phyloP scores from a whole-genome alignment of 352 stramenopile genomes.

The Globisporangium canariense region DNA sequence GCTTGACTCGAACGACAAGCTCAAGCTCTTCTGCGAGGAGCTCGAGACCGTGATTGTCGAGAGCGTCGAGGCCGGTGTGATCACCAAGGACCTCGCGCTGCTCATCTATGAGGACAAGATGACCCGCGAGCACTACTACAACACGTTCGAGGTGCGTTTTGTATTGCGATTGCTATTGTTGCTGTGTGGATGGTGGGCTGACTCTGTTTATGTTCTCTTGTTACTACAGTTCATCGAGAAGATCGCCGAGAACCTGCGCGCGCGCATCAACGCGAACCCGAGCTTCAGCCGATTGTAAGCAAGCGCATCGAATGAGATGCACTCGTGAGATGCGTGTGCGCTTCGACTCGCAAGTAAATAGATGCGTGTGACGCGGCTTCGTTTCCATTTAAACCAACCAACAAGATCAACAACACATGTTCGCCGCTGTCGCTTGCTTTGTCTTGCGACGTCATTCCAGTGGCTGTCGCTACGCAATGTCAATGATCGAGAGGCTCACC shows the following conservation, averaged over 20 bases:
- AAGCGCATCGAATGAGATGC: not conserved
- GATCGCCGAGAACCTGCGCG: slow-evolving; percentile 46
- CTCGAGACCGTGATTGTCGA: slow-evolving; percentile 76
- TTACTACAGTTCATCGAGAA: slow-evolving; percentile 42
- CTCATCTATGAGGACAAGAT: slow-evolving; percentile 74
- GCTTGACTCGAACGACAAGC: slow-evolving; percentile 75
- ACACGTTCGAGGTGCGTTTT: slow-evolving; percentile 49
- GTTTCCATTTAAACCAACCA: too few relatives aligned
- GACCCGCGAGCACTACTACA: slow-evolving; percentile 79
- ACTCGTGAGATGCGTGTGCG: not conserved
- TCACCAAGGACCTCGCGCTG: slow-evolving; percentile 88
- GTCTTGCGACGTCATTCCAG: too few relatives aligned
- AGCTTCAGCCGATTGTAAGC: slow-evolving; percentile 34
- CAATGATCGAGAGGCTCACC: too few relatives aligned
- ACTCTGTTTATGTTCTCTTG: slow-evolving; percentile 2
- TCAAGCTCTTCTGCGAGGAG: slow-evolving; percentile 70
- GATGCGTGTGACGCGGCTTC: not conserved
- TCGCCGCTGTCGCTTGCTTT: too few relatives aligned
- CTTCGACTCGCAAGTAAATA: not conserved
- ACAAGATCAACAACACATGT: too few relatives aligned
- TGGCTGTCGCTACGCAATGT: too few relatives aligned
- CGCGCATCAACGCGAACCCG: slow-evolving; percentile 31
- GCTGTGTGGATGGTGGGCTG: not conserved
- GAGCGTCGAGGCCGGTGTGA: slow-evolving; percentile 76
- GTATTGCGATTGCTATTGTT: not conserved